A percentile compares a stretch with the other conserved stretches of the same genome.
Evolutionary conservation across 2,329 filamentous ascomycete genomes (phyloP).

Genomic region (Penicillium sclerotiorum): DNA sequence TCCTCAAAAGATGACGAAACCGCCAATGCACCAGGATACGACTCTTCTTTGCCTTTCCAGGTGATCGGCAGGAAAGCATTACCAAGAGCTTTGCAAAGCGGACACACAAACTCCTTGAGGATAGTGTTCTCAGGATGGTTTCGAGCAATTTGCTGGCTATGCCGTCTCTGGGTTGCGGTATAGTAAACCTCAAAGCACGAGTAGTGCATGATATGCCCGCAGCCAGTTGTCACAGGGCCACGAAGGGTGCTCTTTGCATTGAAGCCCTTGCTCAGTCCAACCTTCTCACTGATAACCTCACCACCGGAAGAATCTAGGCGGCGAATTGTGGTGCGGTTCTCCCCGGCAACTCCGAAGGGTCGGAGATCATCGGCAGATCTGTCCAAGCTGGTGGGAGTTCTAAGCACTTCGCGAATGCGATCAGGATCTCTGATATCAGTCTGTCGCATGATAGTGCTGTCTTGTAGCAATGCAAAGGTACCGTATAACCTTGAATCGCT

Average conservation of each 20-base stretch:
- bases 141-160: slow-evolving; percentile 88
- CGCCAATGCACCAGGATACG: slow-evolving; percentile 73
- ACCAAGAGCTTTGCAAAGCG: slow-evolving; percentile 92
- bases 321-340: slow-evolving; percentile 76
- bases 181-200: slow-evolving; percentile 92
- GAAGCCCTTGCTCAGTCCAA: slow-evolving; percentile 88
- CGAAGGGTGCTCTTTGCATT: slow-evolving; percentile 65
- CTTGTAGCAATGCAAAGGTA: slow-evolving; percentile 85
- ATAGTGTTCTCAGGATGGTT: slow-evolving; percentile 84
- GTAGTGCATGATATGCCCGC: slow-evolving; percentile 98
- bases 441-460: slow-evolving; percentile 83
- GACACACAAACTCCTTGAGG: slow-evolving; percentile 90
- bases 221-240: slow-evolving; percentile 85
- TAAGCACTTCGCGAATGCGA: slow-evolving; percentile 78
- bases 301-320: slow-evolving; percentile 75
- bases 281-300: slow-evolving; percentile 71
- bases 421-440: slow-evolving; percentile 81
- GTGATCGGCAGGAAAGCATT: slow-evolving; percentile 94
- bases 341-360: slow-evolving; percentile 86
- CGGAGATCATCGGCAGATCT: slow-evolving; percentile 78
- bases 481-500: slow-evolving; percentile 87
- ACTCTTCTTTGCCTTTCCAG: slow-evolving; percentile 90
- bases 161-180: slow-evolving; percentile 78
- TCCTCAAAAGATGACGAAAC: slow-evolving; percentile 63
- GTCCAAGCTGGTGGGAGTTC: slow-evolving; percentile 80